A percentile compares a stretch with the other conserved stretches of the same genome.
These are phyloP conservation scores for Pleurotus ostreatus DNA, from an alignment of 768 basidiomycete genomes.

Conservation along the genomic window DNA sequence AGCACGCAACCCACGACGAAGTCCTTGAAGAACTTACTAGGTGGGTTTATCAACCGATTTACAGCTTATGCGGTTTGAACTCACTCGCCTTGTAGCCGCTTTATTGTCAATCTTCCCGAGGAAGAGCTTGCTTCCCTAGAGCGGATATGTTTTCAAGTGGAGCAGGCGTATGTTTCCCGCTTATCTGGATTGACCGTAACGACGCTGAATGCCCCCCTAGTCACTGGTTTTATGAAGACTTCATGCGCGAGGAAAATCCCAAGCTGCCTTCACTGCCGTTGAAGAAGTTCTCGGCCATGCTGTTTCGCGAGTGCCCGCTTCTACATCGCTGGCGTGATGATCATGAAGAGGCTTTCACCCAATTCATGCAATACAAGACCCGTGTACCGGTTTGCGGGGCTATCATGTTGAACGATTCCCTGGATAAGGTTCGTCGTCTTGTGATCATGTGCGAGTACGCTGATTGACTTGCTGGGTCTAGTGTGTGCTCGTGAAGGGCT, in stretches of 20 bases:
- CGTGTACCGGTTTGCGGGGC: constrained; percentile 97
- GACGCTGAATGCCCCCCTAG: constrained; percentile 24
- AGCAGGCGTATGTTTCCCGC: constrained; percentile 80
- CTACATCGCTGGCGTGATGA: constrained; percentile 80
- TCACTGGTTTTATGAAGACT: constrained; percentile 99
- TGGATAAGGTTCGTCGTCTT: constrained; percentile 74
- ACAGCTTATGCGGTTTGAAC: constrained; percentile 12
- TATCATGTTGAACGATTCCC: constrained; percentile 87
- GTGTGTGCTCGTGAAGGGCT: constrained; percentile 98
- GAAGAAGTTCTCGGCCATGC: constrained; percentile 89
- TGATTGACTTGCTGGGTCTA: constrained; percentile 25
- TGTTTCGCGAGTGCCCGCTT: constrained; percentile 83
- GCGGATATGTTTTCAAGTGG: constrained; percentile 96
- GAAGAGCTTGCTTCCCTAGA: constrained; percentile 89
- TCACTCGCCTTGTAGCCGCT: constrained; percentile 54
- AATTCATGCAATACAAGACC: constrained; percentile 95
- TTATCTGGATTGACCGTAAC: constrained; percentile 11
- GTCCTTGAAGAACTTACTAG: constrained; percentile 90
- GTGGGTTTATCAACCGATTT: constrained; percentile 30
- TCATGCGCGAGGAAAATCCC: constrained; percentile 87
- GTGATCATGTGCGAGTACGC: constrained; percentile 8
- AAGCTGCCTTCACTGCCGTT: constrained; percentile 84
- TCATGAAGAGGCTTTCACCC: constrained; percentile 81
- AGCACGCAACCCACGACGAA: constrained; percentile 76
- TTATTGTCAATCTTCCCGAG: constrained; percentile 93